Evolutionary conservation across 805 yeast species (phyloP).

Genomic region (Starmerella geochares): DNA sequence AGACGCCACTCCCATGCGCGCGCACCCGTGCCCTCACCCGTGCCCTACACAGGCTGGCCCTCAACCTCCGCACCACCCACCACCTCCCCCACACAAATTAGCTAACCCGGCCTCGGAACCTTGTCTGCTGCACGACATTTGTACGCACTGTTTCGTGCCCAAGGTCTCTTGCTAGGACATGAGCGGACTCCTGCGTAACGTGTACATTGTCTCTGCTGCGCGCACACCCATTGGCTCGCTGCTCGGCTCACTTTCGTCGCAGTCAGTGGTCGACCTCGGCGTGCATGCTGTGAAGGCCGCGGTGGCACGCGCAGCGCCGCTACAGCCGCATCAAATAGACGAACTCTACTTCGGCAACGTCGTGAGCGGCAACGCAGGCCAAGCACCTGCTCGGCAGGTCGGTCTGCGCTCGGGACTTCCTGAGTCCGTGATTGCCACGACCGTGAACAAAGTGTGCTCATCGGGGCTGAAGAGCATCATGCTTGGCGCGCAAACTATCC

Average conservation of each 20-base stretch:
- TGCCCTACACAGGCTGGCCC: not conserved
- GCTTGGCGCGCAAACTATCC: constrained; percentile 78
- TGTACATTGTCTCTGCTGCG: constrained; percentile 75
- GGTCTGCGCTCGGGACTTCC: constrained; percentile 83
- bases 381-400: constrained; percentile 97
- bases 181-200: constrained; percentile 29
- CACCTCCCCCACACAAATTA: not conserved
- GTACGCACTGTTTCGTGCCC: not conserved
- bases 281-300: constrained; percentile 81
- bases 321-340: constrained; percentile 59
- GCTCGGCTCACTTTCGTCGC: constrained; percentile 66
- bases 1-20: too few relatives aligned
- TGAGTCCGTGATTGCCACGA: constrained; percentile 69
- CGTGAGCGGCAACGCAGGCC: constrained; percentile 86
- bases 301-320: constrained; percentile 57
- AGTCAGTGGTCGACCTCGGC: constrained; percentile 71
- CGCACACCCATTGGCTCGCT: constrained; percentile 94
- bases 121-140: not conserved
- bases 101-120: constrained; percentile 2
- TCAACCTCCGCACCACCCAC: too few relatives aligned
- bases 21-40: too few relatives aligned
- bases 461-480: constrained; percentile 89
- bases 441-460: constrained; percentile 95
- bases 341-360: constrained; percentile 92
- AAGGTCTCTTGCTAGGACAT: not conserved